Conservation (phyloP, 1,139 yeast genomes). For the Kodamaea arcana region DNA sequence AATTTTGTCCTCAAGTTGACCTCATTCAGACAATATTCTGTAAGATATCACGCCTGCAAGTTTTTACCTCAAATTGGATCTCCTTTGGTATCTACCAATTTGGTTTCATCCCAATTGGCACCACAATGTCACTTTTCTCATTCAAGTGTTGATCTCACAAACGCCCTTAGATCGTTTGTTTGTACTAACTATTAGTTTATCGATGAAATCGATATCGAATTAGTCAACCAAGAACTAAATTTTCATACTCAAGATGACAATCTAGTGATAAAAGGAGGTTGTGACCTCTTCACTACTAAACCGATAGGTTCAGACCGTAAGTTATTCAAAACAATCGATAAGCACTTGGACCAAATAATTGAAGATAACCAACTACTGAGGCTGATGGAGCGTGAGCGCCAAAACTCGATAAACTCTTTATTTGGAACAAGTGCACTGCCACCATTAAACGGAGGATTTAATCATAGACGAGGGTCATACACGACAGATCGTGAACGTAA, state of each 20-base stretch:
- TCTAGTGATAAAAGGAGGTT: conserved; percentile 72
- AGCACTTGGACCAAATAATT: conserved; percentile 64
- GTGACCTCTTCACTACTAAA: conserved; percentile 91
- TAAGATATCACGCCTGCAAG: too few relatives aligned
- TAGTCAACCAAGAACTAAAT: conserved; percentile 80
- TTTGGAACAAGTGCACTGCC: conserved; percentile 39
- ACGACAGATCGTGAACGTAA: conserved; percentile 25
- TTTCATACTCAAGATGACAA: conserved; percentile 87
- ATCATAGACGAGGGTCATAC: conserved; percentile 20
- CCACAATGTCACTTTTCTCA: too few relatives aligned
- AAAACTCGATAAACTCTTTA: conserved; percentile 33
- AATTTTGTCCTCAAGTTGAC: too few relatives aligned
- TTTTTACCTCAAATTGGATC: too few relatives aligned
- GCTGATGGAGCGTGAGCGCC: conserved; percentile 39
- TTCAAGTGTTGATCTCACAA: too few relatives aligned
- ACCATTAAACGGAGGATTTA: conserved; percentile 9
- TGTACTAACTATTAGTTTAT: conserved; percentile 55
- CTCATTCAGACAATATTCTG: too few relatives aligned
- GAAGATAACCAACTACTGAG: conserved; percentile 52
- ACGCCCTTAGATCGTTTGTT: background rate
- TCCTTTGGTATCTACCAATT: too few relatives aligned
- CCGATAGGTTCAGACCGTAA: conserved; percentile 88
- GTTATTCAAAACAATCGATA: conserved; percentile 81
- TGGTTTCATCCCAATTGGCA: too few relatives aligned
- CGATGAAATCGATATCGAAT: conserved; percentile 86